A percentile compares a stretch with the other conserved stretches of the same genome.
Conservation (phyloP, 805 yeast species). For the Lipomyces anomalus region DNA sequence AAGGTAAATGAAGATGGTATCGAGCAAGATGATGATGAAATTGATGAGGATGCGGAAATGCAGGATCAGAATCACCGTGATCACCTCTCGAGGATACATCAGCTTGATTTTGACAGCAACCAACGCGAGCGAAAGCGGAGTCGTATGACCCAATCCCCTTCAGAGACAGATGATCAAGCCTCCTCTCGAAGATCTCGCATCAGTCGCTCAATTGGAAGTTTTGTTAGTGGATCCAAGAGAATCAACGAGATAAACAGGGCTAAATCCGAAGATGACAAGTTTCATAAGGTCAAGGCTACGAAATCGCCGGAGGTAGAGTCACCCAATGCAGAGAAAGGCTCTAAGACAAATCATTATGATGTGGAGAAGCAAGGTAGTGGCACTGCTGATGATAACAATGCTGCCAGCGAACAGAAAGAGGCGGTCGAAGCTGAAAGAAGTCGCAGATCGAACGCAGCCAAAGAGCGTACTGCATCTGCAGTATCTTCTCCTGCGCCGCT, state of each 20-base stretch:
- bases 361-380: neutral
- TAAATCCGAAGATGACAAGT: neutral
- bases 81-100: neutral
- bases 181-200: neutral
- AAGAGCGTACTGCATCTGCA: neutral
- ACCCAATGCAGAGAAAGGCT: neutral
- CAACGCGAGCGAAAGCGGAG: constrained; percentile 7
- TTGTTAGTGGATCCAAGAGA: no score
- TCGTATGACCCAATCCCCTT: constrained; percentile 13
- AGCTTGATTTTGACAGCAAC: neutral
- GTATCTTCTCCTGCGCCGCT: neutral
- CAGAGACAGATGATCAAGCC: neutral
- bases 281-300: neutral
- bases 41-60: constrained; percentile 10
- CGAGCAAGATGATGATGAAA: constrained; percentile 26
- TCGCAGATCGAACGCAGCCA: neutral
- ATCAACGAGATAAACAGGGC: neutral
- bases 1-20: constrained; percentile 1
- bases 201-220: no score
- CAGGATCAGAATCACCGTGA: neutral
- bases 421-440: neutral
- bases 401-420: neutral
- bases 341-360: neutral
- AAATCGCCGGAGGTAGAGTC: neutral
- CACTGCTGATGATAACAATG: neutral